Percentiles rank a stretch among this genome's conserved stretches.
Evolutionary conservation across 768 basidiomycete genomes (phyloP).

Genomic region (Mycena indigotica): DNA sequence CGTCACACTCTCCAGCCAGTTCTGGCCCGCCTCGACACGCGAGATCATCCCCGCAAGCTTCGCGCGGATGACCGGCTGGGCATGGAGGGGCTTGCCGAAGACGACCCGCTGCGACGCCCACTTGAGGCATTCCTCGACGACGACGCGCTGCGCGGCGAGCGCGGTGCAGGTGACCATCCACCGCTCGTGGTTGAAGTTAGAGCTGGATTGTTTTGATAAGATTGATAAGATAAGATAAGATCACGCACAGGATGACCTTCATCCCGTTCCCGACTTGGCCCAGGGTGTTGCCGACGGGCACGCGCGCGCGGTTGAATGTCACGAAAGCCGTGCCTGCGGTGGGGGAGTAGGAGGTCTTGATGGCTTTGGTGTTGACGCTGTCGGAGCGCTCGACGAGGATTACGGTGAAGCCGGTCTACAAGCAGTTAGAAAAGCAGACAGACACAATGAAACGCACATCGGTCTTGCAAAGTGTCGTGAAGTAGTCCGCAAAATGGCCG

Average conservation of each 20-base stretch:
- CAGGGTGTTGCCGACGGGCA: constrained; percentile 85
- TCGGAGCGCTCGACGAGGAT: constrained; percentile 74
- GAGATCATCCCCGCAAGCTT: constrained; percentile 92
- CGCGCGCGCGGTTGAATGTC: constrained; percentile 78
- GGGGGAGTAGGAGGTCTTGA: constrained; percentile 91
- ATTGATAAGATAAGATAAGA: too few species aligned
- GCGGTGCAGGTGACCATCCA: constrained; percentile 83
- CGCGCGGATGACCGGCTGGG: constrained; percentile 84
- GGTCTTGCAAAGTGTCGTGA: constrained; percentile 77
- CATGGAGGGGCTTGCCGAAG: constrained; percentile 83
- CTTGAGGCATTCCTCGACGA: constrained; percentile 92
- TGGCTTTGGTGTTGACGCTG: constrained; percentile 78
- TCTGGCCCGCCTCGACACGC: constrained; percentile 81
- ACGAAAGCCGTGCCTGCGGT: constrained; percentile 91
- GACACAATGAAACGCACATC: constrained; percentile 41
- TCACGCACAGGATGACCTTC: constrained; percentile 55
- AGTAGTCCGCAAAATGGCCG: constrained; percentile 82
- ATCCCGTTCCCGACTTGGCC: constrained; percentile 85
- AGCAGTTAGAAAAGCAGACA: not conserved
- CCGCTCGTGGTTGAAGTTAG: constrained; percentile 86
- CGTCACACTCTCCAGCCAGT: constrained; percentile 88
- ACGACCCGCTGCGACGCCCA: constrained; percentile 90
- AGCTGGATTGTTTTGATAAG: constrained; percentile 39
- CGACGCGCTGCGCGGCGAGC: constrained; percentile 72
- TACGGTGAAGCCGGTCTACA: constrained; percentile 70